Base-by-base conservation (phyloP, 2,329 filamentous ascomycete genomes). In the Cordyceps cateniannulata region DNA sequence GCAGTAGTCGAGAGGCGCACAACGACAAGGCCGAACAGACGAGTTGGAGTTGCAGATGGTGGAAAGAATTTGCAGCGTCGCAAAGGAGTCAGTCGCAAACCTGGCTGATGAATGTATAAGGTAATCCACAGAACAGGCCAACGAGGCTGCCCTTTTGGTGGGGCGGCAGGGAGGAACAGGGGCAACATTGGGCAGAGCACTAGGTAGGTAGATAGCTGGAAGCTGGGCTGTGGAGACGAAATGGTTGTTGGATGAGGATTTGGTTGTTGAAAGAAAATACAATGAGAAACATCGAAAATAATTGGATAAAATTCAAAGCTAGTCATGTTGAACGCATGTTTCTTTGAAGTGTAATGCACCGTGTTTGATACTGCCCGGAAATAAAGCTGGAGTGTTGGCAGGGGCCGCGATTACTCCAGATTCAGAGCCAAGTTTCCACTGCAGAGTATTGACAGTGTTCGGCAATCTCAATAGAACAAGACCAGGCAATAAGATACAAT, bases 71-170 rank as follows among this genome's bases (percentile, higher is more conserved):
- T 45, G 42, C n/a, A 49, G 32, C 55, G 40, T 49, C 45, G 24
- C 55, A 50, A 58, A 58, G 55, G 55, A 50, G 45, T 49, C 40
- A 3, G 45, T 59, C 47, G 56, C 56, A 44, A 59, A 51, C 29
- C 38, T 59, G 54, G 54, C 53, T n/a, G 53, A 32, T 47, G 45
- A 25, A 40, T 49, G 32, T 18, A 20, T n/a, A n/a, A n/a, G 18
- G 18, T 7, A 48, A 49, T 50, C 45, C 45, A n/a, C 8, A 35
- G 47, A 40, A 59, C 48, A 58, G 45, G 45, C 47, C 35, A 51
- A 38, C 35, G 29, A 32, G 47, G 56, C 56, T 27, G 29, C 32
- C 44, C 18, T 49, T 59, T 51, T 50, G 42, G 47, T 59, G 56
- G 56, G 56, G 47, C 56, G 18, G 18, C 45, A 58, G 24, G 44